Evolutionary conservation across 2,329 filamentous ascomycete genomes (phyloP).

Genomic region (Nannizzia gypsea): DNA sequence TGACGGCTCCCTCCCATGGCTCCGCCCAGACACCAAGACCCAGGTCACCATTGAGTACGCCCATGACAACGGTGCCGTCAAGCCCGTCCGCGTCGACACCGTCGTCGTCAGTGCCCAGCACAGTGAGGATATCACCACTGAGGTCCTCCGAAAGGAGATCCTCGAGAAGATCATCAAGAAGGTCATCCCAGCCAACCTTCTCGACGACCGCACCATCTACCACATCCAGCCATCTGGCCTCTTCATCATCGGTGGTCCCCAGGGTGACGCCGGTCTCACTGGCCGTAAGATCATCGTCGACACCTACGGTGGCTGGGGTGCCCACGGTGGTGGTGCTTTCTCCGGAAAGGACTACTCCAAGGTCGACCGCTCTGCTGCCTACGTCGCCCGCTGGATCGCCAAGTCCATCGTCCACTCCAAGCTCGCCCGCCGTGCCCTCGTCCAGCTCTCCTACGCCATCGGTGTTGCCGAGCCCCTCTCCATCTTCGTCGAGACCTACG

Average conservation of each 20-base stretch:
- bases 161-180: slow-evolving; percentile 94
- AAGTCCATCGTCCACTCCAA: slow-evolving; percentile 89
- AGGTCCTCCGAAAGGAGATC: slow-evolving; percentile 87
- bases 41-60: slow-evolving; percentile 99
- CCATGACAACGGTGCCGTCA: slow-evolving; percentile 86
- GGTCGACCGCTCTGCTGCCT: slow-evolving; percentile 96
- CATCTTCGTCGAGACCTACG: slow-evolving; percentile 95
- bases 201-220: slow-evolving; percentile 89
- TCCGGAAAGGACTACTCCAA: slow-evolving; percentile 99
- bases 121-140: slow-evolving; percentile 73
- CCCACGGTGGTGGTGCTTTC: slow-evolving; percentile 99
- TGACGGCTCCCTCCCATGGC: slow-evolving; percentile 79
- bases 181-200: slow-evolving; percentile 82
- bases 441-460: slow-evolving; percentile 98
- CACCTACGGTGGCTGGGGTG: slow-evolving; percentile 99
- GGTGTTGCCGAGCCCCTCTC: slow-evolving; percentile 96
- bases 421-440: slow-evolving; percentile 81
- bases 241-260: slow-evolving; percentile 98
- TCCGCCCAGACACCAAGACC: slow-evolving; percentile 98
- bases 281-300: slow-evolving; percentile 99
- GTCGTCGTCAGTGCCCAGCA: slow-evolving; percentile 96
- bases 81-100: slow-evolving; percentile 87
- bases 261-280: slow-evolving; percentile 96
- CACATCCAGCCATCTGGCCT: slow-evolving; percentile 97
- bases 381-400: slow-evolving; percentile 96